Evolutionary conservation across 2,329 filamentous ascomycete species (phyloP).

Genomic region (Emericellopsis atlantica): DNA sequence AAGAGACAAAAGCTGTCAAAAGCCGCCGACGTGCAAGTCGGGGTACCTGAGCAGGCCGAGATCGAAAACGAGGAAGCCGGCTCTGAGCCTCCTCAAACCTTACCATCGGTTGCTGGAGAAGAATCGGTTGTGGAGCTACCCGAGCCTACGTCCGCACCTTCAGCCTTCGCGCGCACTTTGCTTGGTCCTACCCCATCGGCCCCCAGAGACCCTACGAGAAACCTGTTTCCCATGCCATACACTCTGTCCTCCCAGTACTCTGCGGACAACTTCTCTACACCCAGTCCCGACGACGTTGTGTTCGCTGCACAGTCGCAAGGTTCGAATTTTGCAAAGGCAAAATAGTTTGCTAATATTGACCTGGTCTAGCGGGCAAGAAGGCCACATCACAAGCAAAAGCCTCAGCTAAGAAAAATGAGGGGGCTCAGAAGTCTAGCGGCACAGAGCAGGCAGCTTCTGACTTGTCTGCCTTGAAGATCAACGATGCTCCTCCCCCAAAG

Average conservation of each 20-base stretch:
- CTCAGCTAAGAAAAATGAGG: conserved; percentile 7
- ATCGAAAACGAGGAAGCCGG: neutral
- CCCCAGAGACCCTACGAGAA: conserved; percentile 13
- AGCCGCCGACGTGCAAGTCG: neutral
- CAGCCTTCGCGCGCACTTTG: conserved; percentile 42
- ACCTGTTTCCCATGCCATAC: conserved; percentile 33
- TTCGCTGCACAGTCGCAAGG: conserved; percentile 80
- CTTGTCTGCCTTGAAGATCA: conserved; percentile 25
- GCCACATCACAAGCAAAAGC: conserved; percentile 8
- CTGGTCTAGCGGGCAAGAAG: conserved; percentile 35
- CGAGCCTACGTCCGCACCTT: conserved; percentile 23
- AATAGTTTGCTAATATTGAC: conserved; percentile 41
- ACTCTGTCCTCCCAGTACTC: conserved; percentile 33
- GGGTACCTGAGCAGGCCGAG: neutral
- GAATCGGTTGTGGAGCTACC: conserved; percentile 4
- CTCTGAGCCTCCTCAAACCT: neutral
- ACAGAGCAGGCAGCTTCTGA: conserved; percentile 12
- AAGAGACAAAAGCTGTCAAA: conserved; percentile 12
- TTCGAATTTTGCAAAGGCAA: conserved; percentile 48
- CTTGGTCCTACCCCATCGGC: conserved; percentile 27
- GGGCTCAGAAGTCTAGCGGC: conserved; percentile 16
- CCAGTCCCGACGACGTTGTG: conserved; percentile 86
- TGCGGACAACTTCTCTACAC: conserved; percentile 61
- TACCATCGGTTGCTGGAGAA: neutral
- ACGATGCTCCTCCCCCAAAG: conserved; percentile 43